Evolutionary conservation across 108 stramenopile genomes (phyloP).

Genomic region (Craspedostauros australis): DNA sequence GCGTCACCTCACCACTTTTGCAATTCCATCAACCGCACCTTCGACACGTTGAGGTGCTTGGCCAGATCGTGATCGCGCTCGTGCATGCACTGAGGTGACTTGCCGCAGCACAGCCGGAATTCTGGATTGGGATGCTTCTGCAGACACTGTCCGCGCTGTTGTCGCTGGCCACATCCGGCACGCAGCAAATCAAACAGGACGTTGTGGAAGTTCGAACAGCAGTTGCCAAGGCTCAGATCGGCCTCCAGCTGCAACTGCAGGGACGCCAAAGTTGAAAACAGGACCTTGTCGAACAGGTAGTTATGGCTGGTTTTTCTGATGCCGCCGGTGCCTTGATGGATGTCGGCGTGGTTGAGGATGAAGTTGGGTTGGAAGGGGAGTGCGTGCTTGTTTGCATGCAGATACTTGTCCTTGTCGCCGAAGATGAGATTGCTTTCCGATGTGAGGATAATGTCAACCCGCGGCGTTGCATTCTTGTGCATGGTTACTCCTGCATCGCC

Average conservation of each 20-base stretch:
- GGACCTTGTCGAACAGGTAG: conserved; percentile 11
- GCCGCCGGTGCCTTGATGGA: conserved; percentile 28
- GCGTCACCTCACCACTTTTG: too few species aligned
- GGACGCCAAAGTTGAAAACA: conserved; percentile 35
- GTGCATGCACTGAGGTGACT: too few species aligned
- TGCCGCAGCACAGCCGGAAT: conserved; percentile 47
- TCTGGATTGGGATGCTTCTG: conserved; percentile 30
- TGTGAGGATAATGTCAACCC: conserved; percentile 26
- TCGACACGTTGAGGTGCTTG: too few species aligned
- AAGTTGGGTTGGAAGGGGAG: conserved; percentile 21
- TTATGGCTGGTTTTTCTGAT: conserved; percentile 2
- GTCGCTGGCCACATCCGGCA: conserved; percentile 33
- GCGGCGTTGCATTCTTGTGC: neutral
- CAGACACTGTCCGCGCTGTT: conserved; percentile 25
- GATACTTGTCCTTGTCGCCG: conserved; percentile 7
- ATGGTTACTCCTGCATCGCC: too few species aligned
- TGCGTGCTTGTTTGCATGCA: neutral
- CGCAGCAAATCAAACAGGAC: conserved; percentile 34
- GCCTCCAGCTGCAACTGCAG: conserved; percentile 26
- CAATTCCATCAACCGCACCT: too few species aligned
- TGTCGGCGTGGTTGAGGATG: conserved; percentile 24
- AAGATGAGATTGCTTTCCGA: conserved; percentile 24
- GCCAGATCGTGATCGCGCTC: too few species aligned
- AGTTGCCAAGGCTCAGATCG: conserved; percentile 32
- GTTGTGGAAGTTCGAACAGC: conserved; percentile 39